Evolutionary conservation across 768 basidiomycete genomes (phyloP), one percentile per base, ranked within the genome.

Genomic region (Lactarius hengduanensis): DNA sequence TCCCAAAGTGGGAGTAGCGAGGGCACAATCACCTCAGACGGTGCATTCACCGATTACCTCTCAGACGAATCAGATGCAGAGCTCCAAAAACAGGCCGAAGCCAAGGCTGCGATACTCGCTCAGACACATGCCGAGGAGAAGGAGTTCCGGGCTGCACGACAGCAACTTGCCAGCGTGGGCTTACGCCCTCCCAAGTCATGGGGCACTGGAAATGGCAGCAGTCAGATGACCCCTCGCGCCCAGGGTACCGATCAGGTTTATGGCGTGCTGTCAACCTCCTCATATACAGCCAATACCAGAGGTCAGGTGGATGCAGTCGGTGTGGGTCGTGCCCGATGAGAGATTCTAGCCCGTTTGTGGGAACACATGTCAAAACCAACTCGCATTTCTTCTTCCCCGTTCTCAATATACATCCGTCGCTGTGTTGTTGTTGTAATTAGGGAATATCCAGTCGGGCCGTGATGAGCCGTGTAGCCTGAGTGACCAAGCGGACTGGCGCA

Each of bases 1-100:
- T 80, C 80, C 43, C 75, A 75, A 72, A 78, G 81, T 67, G 78
- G 78, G 18, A 70, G 85, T 73, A 86, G 88, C 3, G 89, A 90
- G 74, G 85, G 85, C 66, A 93, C 92, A 4, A 82, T 93, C 63
- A 92, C 88, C 4, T 92, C 91, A 10, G 92, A 93, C 70, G 92
- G 91, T 15, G 91, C 86, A 18, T 94, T 94, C 73, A 94, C 92
- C 15, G 92, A 94, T 74, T 94, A 94, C 74, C 77, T 93, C 36
- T 93, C 91, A n/a, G 92, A 93, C 73, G 92, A 94, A 77, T 93
- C 91, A n/a, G 92, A 94, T 72, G 91, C 87, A 32, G 92, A 94
- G 74, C 76, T 94, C 62, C 92, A 94, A 76, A 81, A 90, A 66
- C 91, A 94, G 76, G 92, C 92, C 5, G 92, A 94, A 72, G 86